Conservation (phyloP, 768 basidiomycete species). For the Phaeotremella skinneri region DNA sequence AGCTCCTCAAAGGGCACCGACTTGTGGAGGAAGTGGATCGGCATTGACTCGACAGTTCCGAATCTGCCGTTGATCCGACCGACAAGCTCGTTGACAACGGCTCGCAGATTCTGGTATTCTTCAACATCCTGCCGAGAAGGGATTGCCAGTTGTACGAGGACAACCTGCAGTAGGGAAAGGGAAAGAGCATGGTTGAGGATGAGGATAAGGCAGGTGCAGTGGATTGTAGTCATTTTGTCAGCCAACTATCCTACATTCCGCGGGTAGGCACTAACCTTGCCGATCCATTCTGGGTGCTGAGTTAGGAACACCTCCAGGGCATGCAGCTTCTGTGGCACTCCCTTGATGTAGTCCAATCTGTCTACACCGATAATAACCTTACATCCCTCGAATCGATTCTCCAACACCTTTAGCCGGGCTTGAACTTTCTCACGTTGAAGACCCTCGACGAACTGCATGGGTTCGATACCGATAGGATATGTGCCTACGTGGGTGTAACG, state of each 20-base stretch:
- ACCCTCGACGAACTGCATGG: slow-evolving; percentile 85
- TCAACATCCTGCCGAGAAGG: slow-evolving; percentile 98
- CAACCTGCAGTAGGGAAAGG: slow-evolving; percentile 61
- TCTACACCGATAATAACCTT: slow-evolving; percentile 99
- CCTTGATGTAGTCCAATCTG: slow-evolving; percentile 98
- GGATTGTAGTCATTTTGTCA: not conserved
- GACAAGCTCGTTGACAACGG: slow-evolving; percentile 95
- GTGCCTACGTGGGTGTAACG: slow-evolving; percentile 95
- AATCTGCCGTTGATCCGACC: slow-evolving; percentile 98
- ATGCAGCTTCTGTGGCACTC: slow-evolving; percentile 96
- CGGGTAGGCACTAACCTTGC: slow-evolving; percentile 63
- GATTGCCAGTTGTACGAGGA: slow-evolving; percentile 93
- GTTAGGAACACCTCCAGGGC: slow-evolving; percentile 93
- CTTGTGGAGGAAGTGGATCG: slow-evolving; percentile 99
- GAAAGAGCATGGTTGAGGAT: no score
- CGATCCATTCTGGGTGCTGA: slow-evolving; percentile 99
- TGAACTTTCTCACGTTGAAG: slow-evolving; percentile 75
- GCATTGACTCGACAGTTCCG: slow-evolving; percentile 99
- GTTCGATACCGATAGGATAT: slow-evolving; percentile 98
- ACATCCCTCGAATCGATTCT: slow-evolving; percentile 86
- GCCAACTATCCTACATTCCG: no score
- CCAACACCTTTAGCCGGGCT: slow-evolving; percentile 73
- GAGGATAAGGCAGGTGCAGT: not conserved
- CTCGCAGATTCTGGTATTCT: slow-evolving; percentile 95
- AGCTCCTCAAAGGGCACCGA: slow-evolving; percentile 88